A percentile compares a stretch with the other conserved stretches of the same genome.
phyloP scores from a whole-genome alignment of 495 filamentous ascomycete genomes.

The Penicillium crystallinum region DNA sequence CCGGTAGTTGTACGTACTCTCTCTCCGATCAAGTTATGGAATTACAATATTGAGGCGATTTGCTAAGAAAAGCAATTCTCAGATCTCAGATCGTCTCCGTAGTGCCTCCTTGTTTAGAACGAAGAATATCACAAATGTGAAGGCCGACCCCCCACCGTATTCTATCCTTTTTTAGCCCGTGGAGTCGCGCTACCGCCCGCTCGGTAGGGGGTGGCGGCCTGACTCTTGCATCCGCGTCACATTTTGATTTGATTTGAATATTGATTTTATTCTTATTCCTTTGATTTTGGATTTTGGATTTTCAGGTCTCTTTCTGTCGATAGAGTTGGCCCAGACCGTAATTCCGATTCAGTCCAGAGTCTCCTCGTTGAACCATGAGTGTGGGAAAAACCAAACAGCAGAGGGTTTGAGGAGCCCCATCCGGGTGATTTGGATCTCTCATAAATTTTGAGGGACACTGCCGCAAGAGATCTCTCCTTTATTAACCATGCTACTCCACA shows the following conservation, averaged over 20 bases:
- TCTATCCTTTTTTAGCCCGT: slow-evolving; percentile 15
- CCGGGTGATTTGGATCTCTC: background rate
- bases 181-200: slow-evolving; percentile 27
- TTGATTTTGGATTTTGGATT: background rate
- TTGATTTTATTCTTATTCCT: background rate
- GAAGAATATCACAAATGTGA: slow-evolving; percentile 1
- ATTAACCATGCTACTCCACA: background rate
- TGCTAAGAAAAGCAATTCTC: slow-evolving; percentile 3
- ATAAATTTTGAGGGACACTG: background rate
- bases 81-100: slow-evolving; percentile 8
- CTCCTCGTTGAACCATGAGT: background rate
- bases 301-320: background rate
- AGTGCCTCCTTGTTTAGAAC: slow-evolving; percentile 2
- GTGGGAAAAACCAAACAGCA: background rate
- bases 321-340: slow-evolving; percentile 5
- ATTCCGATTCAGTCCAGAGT: slow-evolving; percentile 7
- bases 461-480: background rate
- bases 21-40: background rate
- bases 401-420: background rate
- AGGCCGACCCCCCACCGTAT: slow-evolving; percentile 6
- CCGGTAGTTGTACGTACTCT: background rate
- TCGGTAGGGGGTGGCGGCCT: slow-evolving; percentile 37
- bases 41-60: no score
- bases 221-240: slow-evolving; percentile 10
- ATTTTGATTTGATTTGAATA: slow-evolving; percentile 2